Percentiles rank a stretch among this genome's conserved stretches.
phyloP scores from a whole-genome alignment of 2,329 filamentous ascomycete genomes.

The Cladosporium sp. region DNA sequence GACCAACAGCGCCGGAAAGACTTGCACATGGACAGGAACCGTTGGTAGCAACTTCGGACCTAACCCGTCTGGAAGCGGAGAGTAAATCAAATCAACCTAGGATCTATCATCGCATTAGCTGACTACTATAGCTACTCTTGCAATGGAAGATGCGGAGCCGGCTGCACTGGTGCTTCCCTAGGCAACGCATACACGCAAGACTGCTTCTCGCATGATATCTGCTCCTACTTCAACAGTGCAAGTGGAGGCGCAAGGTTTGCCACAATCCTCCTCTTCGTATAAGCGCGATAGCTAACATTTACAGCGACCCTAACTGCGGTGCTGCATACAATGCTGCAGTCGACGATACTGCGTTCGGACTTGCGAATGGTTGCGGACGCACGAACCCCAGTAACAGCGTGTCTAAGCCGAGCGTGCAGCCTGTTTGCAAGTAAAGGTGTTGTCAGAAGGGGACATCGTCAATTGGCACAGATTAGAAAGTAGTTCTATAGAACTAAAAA shows the following conservation, averaged over 20 bases:
- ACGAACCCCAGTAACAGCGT: conserved; percentile 36
- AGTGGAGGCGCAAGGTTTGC: conserved; percentile 49
- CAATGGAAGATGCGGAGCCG: conserved; percentile 53
- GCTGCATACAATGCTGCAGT: conserved; percentile 47
- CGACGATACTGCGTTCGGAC: conserved; percentile 48
- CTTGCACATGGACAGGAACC: conserved; percentile 48
- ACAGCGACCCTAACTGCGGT: conserved; percentile 53
- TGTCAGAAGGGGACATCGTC: too few relatives aligned
- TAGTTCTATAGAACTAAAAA: too few relatives aligned
- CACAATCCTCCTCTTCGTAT: too few relatives aligned
- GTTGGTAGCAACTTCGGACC: conserved; percentile 55
- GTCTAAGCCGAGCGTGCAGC: conserved; percentile 26
- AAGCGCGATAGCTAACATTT: background rate
- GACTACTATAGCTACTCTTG: conserved; percentile 48
- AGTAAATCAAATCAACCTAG: conserved; percentile 40
- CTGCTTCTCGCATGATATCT: conserved; percentile 55
- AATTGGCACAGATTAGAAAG: too few relatives aligned
- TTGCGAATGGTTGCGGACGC: conserved; percentile 35
- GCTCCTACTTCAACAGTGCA: conserved; percentile 54
- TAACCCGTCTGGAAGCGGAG: conserved; percentile 46
- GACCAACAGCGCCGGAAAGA: conserved; percentile 48
- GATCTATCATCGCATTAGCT: background rate
- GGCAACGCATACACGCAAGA: conserved; percentile 55
- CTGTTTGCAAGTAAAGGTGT: conserved; percentile 20
- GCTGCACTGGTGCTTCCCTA: conserved; percentile 47